Evolutionary conservation across 768 basidiomycete genomes (phyloP), one percentile per base, ranked within the genome.

Genomic region (Epithele typhae): DNA sequence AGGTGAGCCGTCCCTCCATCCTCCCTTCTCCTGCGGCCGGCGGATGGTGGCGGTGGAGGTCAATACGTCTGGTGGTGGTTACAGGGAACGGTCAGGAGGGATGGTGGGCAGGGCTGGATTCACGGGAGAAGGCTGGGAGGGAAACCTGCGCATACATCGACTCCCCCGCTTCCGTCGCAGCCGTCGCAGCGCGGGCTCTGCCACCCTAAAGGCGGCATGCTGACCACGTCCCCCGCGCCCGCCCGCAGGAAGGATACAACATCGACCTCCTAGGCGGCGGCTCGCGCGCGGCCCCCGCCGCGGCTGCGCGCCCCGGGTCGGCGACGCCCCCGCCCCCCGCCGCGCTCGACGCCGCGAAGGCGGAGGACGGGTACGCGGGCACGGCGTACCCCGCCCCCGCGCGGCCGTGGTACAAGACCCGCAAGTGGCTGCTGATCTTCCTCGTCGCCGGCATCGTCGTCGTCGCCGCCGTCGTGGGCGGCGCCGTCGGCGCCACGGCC

Each of bases 401-500:
- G 19, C 24, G 38, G 15, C 69, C 77, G 4, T 82, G 78, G 61
- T 82, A 75, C 68, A 69, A 73, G 41, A 76, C 64, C 19, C 71
- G 56, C 24, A 73, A 67, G 15, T 77, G 77, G 7, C 63, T 71
- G 6, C 59, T 77, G 32, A 55, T 62, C 44, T 57, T 76, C 15
- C 48, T 61, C 45, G 34, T 78, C 42, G 53, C 64, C 14, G 60
- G 55, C 2, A 23, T 81, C 34, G 55, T 78, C 23, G 49, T 79
- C 41, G 43, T 82, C 35, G 80, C 64, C 1, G 81, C 72, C 1
- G 65, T 76, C 2, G 71, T 83, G 7, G 82, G 79, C 1, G 82
- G 79, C 18, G 79, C 71, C 0, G 81, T 81, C 1, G 82, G 78
- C 18, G 81, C 73, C 10, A 73, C 72, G 3, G 60, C 27, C 8